Evolutionary conservation across 208 protist genomes (phyloP), one percentile per base, ranked within the genome.

Genomic region (Wallacemonas sp.): DNA sequence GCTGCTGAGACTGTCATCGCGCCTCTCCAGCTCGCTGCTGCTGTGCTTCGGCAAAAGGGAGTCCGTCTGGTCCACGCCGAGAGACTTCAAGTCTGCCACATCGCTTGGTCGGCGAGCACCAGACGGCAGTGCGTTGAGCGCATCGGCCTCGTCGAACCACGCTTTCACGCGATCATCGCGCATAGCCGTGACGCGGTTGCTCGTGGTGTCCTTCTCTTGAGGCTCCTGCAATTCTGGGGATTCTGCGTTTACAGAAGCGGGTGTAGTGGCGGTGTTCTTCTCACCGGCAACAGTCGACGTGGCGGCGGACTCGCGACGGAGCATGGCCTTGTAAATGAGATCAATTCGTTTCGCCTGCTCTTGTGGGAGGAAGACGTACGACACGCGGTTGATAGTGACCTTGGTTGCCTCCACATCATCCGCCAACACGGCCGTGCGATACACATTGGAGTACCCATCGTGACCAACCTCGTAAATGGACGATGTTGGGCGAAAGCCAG

Each of bases 401-500:
- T 79, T 78, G 63, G 65, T 87, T 13, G 71, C 85, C 21, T 66
- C 61, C 52, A 95, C 78, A 36, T 83, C 76, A 55, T 73, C 78
- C 37, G 62, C 44, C 36, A 95, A 66, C 6, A 87, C 88, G 10
- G 89, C 86, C 21, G 71, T 76, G 2, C 79, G 82, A 17, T 76
- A 62, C 39, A 95, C 74, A 37, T 65, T 78, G 0, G 83, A 90
- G 0, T 62, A 55, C 24, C 71, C 78, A 13, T 59, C 50, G 19
- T 55, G 44, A 52, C 65, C 81, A 32, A 95, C 50, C 62, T 92
- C 79, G 39, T 83, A 90, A 21, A 95, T 69, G 24, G 66, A 68
- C 34, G 87, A 78, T 1, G 78, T 85, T 33, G 71, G 68, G 3
- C 73, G 68, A 45, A 87, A 90, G 37, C 79, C 83, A 34, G 42